Conservation (phyloP, 768 basidiomycete genomes). For the Podaxis sp. region DNA sequence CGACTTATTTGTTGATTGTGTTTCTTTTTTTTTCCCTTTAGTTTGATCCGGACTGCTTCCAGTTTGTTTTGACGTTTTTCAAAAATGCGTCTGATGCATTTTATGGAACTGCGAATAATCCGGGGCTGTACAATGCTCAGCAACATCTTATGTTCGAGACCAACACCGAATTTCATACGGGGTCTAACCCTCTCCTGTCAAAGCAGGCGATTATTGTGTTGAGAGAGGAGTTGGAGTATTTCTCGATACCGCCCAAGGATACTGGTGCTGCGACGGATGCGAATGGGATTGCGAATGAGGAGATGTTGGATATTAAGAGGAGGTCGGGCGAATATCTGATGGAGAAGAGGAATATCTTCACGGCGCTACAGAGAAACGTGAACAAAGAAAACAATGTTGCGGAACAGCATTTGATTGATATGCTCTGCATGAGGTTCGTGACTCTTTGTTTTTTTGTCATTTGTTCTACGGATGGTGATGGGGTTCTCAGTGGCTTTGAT, state of each 20-base stretch:
- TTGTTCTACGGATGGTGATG: conserved; percentile 8
- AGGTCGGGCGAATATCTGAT: conserved; percentile 85
- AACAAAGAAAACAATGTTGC: conserved; percentile 99
- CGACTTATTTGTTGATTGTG: conserved; percentile 10
- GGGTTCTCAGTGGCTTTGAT: conserved; percentile 75
- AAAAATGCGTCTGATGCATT: conserved; percentile 82
- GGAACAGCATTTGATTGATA: conserved; percentile 99
- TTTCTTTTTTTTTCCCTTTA: conserved; percentile 25
- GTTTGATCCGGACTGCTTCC: conserved; percentile 98
- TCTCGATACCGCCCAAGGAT: conserved; percentile 83
- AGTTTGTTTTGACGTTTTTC: conserved; percentile 92
- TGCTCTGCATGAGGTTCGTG: conserved; percentile 96
- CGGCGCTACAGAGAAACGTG: conserved; percentile 96
- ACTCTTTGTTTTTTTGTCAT: conserved; percentile 3
- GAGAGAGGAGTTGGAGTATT: conserved; percentile 97
- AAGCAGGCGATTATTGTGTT: conserved; percentile 99
- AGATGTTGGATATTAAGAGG: conserved; percentile 76
- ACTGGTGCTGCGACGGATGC: conserved; percentile 62
- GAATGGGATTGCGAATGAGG: conserved; percentile 75
- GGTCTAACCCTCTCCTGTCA: conserved; percentile 82
- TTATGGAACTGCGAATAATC: conserved; percentile 76
- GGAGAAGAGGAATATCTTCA: conserved; percentile 90
- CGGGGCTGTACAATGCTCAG: conserved; percentile 75
- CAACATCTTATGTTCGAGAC: conserved; percentile 68
- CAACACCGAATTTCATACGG: conserved; percentile 58